These are phyloP conservation scores for Hypoxylon lenormandii DNA, from an alignment of 495 filamentous ascomycete species.

Conservation along the genomic window DNA sequence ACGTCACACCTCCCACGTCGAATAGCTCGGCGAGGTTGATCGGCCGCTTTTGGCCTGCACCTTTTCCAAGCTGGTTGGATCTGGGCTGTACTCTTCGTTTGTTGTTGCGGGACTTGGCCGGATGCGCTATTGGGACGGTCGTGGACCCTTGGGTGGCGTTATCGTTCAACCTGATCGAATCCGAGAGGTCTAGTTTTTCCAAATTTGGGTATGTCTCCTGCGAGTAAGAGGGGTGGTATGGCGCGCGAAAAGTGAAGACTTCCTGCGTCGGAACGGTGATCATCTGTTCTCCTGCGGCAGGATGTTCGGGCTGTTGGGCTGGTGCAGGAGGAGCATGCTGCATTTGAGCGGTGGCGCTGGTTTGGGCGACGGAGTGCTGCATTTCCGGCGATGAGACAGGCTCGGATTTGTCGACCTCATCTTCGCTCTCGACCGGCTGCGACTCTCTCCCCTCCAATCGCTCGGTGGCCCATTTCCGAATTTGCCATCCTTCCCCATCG, in stretches of 20 bases:
- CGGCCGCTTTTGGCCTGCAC: conserved; percentile 81
- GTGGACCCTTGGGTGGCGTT: conserved; percentile 48
- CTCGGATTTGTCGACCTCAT: conserved; percentile 72
- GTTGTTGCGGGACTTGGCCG: conserved; percentile 45
- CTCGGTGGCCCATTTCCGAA: conserved; percentile 87
- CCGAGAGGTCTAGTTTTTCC: conserved; percentile 64
- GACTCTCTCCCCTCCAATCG: conserved; percentile 72
- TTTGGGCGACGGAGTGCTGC: conserved; percentile 64
- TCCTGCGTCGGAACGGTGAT: conserved; percentile 57
- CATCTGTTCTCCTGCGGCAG: conserved; percentile 47
- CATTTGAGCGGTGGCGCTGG: conserved; percentile 44
- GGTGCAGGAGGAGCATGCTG: conserved; percentile 58
- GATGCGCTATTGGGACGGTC: conserved; percentile 51
- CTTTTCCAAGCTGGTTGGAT: conserved; percentile 63
- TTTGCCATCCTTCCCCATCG: conserved; percentile 82
- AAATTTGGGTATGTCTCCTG: conserved; percentile 75
- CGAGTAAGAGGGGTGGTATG: conserved; percentile 74
- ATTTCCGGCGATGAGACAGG: conserved; percentile 70
- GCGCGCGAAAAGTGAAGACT: conserved; percentile 78
- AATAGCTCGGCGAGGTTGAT: conserved; percentile 83
- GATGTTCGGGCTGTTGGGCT: conserved; percentile 48
- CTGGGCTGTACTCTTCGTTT: conserved; percentile 58
- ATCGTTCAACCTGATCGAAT: conserved; percentile 51
- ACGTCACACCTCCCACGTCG: conserved; percentile 75
- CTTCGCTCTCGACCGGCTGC: conserved; percentile 74